phyloP scores from a whole-genome alignment of 192 early-diverging fungal species.

The Dissophora globulifera region DNA sequence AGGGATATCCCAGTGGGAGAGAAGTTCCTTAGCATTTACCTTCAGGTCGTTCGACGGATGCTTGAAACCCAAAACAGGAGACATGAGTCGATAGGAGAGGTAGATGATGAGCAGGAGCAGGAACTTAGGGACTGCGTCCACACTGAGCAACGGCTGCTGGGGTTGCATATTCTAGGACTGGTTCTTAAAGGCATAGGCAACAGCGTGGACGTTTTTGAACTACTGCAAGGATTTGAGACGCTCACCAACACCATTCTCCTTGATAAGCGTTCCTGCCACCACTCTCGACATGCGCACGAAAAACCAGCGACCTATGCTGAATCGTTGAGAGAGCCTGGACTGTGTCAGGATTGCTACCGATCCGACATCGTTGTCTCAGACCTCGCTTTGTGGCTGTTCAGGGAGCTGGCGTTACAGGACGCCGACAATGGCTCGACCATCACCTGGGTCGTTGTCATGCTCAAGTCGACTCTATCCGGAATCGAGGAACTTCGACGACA shows the following conservation, averaged over 20 bases:
- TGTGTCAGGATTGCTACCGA: slow-evolving; percentile 43
- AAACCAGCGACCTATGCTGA: slow-evolving; percentile 19
- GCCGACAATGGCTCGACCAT: slow-evolving; percentile 11
- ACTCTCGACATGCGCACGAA: slow-evolving; percentile 5
- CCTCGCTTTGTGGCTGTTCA: slow-evolving; percentile 50
- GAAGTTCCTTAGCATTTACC: slow-evolving; percentile 51
- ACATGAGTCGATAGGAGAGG: background rate
- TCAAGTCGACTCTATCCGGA: slow-evolving; percentile 41
- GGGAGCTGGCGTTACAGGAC: slow-evolving; percentile 37
- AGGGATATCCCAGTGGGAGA: slow-evolving; percentile 37
- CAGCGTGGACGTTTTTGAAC: slow-evolving; percentile 43
- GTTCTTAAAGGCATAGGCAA: slow-evolving; percentile 42
- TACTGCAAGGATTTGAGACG: slow-evolving; percentile 53
- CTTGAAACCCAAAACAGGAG: slow-evolving; percentile 21
- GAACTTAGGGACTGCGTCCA: slow-evolving; percentile 45
- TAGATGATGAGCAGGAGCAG: slow-evolving; percentile 23
- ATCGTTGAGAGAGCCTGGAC: slow-evolving; percentile 14
- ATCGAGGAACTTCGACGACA: slow-evolving; percentile 34
- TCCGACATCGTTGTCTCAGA: slow-evolving; percentile 53
- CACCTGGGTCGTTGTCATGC: slow-evolving; percentile 39
- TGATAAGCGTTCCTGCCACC: slow-evolving; percentile 40
- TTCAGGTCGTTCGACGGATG: slow-evolving; percentile 49
- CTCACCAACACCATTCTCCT: slow-evolving; percentile 35
- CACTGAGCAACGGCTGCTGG: slow-evolving; percentile 50
- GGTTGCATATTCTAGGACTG: slow-evolving; percentile 46